Base-by-base conservation (phyloP, 2,329 filamentous ascomycete genomes). In the Diaporthe eres region DNA sequence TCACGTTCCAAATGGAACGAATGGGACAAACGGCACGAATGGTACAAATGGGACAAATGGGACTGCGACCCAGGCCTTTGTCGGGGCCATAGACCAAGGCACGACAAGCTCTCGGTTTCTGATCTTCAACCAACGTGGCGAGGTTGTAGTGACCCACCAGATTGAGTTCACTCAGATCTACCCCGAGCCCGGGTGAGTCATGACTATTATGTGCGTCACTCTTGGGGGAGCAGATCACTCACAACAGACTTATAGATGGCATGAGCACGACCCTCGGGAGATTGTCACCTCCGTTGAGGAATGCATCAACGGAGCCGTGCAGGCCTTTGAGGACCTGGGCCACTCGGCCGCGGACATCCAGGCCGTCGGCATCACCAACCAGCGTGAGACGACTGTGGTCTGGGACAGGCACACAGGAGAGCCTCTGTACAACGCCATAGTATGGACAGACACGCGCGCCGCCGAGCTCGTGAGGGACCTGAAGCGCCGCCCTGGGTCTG, bases 31-130 rank as follows among this genome's bases (percentile, higher is more conserved):
- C n/a, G 49, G 49, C 1, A 55, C 25, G 5, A 51, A 51, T 6
- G 63, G 44, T 1, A 31, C 47, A 1, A 53, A 68, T 39, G 31
- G 31, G 12, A 49, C 28, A 53, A 53, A 70, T 28, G 65, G 49
- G 15, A 31, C 13, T 39, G 34, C 49, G n/a, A 3, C 47, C 47
- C 31, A 70, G 31, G 22, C 49, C n/a, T 98, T 94, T 81, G 92
- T 98, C 76, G 95, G 95, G 76, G 94, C 94, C 80, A 96, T 98
- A 82, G 95, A 98, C 82, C 95, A 97, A 81, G 95, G 95, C 76
- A 98, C 95, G 19, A 98, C 95, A 51, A 96, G 94, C 77, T 94
- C 95, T 53, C 91, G 95, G 49, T 98, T 98, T 85, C 90, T 98
- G 79, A 96, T 98, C 82, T 98, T 98, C 86, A 92, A 98, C 84